Evolutionary conservation across 129 eudicot genomes (phyloP).

Genomic region (Escallonia rubra): DNA sequence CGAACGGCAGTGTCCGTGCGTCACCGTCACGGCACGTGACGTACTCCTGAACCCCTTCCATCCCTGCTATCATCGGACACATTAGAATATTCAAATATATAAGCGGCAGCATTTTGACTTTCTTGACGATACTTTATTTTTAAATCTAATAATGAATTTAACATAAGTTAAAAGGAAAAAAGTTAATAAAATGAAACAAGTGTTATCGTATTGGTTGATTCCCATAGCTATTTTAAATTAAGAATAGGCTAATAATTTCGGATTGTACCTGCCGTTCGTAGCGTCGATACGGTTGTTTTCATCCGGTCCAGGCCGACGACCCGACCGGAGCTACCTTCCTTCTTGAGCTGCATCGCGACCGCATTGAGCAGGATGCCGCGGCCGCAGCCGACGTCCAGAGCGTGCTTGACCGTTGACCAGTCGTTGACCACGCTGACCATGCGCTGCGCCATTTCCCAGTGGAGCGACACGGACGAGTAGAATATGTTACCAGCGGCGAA

Average conservation of each 20-base stretch:
- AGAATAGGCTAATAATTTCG: too few relatives aligned
- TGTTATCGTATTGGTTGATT: too few relatives aligned
- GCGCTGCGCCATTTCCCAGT: conserved; percentile 81
- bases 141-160: too few relatives aligned
- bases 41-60: conserved; percentile 87
- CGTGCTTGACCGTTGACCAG: conserved; percentile 75
- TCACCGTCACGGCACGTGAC: conserved; percentile 91
- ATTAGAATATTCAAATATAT: too few relatives aligned
- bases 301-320: conserved; percentile 66
- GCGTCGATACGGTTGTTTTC: conserved; percentile 44
- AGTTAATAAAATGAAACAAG: too few relatives aligned
- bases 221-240: too few relatives aligned
- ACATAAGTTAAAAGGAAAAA: too few relatives aligned
- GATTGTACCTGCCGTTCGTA: conserved; percentile 44
- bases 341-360: conserved; percentile 81
- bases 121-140: too few relatives aligned
- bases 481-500: conserved; percentile 73
- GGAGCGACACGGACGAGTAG: conserved; percentile 79
- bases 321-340: conserved; percentile 76
- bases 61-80: conserved; percentile 20
- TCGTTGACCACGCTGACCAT: conserved; percentile 61
- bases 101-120: too few relatives aligned
- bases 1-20: conserved; percentile 69
- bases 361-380: conserved; percentile 83
- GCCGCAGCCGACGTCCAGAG: conserved; percentile 90